These are phyloP conservation scores for Bipolaris cookei DNA, from an alignment of 2,329 filamentous ascomycete genomes.

Conservation along the genomic window DNA sequence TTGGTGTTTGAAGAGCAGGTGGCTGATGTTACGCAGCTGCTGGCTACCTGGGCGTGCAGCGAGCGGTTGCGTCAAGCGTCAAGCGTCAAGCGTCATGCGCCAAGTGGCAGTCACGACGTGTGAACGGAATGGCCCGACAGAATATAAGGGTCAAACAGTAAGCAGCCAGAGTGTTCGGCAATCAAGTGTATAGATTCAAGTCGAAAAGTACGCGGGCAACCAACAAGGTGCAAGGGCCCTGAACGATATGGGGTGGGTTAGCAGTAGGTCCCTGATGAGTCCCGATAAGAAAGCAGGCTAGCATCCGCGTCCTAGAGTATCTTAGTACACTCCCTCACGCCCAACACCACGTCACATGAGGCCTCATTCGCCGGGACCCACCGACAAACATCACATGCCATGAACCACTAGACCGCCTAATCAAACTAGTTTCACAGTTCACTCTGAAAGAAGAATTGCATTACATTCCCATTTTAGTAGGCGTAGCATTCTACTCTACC, in stretches of 20 bases:
- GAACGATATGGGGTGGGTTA: conserved; percentile 1
- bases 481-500: not conserved
- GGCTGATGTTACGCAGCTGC: conserved; percentile 8
- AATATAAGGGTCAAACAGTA: conserved; percentile 3
- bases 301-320: conserved; percentile 7
- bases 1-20: conserved; percentile 14
- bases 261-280: conserved; percentile 15
- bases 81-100: conserved; percentile 24
- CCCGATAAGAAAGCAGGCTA: conserved; percentile 27
- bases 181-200: not conserved
- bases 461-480: too few relatives aligned
- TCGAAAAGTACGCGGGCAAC: not conserved
- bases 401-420: not conserved
- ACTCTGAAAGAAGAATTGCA: too few relatives aligned
- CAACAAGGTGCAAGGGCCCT: not conserved
- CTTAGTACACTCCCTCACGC: not conserved
- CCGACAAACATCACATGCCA: conserved; percentile 1
- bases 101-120: conserved; percentile 32
- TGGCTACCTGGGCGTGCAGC: conserved; percentile 18
- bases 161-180: not conserved
- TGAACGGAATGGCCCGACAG: conserved; percentile 4
- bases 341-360: conserved; percentile 28
- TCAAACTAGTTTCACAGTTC: too few relatives aligned
- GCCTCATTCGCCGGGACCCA: conserved; percentile 23
- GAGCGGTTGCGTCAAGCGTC: conserved; percentile 21